Evolutionary conservation across 2,329 filamentous ascomycete genomes (phyloP).

Genomic region (Aspergillus amoenus): DNA sequence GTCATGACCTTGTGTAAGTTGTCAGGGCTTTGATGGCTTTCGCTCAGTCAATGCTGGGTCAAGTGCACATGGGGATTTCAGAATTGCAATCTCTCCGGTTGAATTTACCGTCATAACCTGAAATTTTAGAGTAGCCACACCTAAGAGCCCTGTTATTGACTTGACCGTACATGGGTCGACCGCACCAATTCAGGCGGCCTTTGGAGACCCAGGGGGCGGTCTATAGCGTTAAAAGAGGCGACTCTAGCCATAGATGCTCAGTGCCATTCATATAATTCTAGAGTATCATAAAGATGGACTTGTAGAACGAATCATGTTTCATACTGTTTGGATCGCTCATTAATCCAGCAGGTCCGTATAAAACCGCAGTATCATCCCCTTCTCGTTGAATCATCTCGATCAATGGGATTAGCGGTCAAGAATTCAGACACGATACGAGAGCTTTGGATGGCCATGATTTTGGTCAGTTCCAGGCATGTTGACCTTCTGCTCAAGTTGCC

Average conservation of each 20-base stretch:
- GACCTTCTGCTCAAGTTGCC: too few relatives aligned
- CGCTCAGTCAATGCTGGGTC: slow-evolving; percentile 66
- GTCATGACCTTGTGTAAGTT: slow-evolving; percentile 67
- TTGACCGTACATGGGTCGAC: too few relatives aligned
- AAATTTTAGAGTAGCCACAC: slow-evolving; percentile 16
- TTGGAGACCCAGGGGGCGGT: too few relatives aligned
- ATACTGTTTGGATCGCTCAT: slow-evolving; percentile 60
- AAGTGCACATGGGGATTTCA: slow-evolving; percentile 67
- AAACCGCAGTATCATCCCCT: slow-evolving; percentile 70
- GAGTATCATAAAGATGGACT: not conserved
- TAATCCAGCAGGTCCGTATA: slow-evolving; percentile 63
- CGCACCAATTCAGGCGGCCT: too few relatives aligned
- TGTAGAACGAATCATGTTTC: slow-evolving; percentile 64
- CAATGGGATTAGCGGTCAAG: too few relatives aligned
- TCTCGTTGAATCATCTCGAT: slow-evolving; percentile 65
- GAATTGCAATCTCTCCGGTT: slow-evolving; percentile 67
- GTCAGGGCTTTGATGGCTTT: slow-evolving; percentile 64
- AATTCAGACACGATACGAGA: too few relatives aligned
- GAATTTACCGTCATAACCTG: slow-evolving; percentile 68
- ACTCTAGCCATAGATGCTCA: slow-evolving; percentile 76
- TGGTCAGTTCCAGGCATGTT: too few relatives aligned
- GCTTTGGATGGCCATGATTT: too few relatives aligned
- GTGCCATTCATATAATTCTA: slow-evolving; percentile 58
- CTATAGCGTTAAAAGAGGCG: not conserved
- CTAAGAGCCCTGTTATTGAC: too few relatives aligned